phyloP scores from a whole-genome alignment of 1,284 basidiomycete species.

The Golubevia sp. region DNA sequence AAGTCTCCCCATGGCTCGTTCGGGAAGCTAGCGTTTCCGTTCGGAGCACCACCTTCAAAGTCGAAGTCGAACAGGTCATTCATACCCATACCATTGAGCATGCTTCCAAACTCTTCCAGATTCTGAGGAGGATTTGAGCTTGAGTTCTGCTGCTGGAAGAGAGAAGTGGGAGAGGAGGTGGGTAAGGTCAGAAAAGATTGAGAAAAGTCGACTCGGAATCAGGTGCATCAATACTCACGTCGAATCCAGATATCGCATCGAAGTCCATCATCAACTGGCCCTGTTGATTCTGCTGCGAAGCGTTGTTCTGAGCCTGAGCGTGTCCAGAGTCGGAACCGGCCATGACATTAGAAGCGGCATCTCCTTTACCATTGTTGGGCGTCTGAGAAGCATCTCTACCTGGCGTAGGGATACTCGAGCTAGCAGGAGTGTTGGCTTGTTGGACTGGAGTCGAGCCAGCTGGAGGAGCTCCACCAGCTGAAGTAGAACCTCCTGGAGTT shows the following conservation, averaged over 20 bases:
- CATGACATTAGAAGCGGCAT: too few relatives aligned
- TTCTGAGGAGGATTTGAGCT: slow-evolving; percentile 7
- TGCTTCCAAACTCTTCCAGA: slow-evolving; percentile 39
- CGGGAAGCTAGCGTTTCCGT: too few relatives aligned
- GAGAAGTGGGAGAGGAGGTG: too few relatives aligned
- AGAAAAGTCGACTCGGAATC: slow-evolving; percentile 1
- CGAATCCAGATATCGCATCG: slow-evolving; percentile 12
- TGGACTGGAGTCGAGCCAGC: slow-evolving; percentile 26
- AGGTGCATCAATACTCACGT: slow-evolving; percentile 12
- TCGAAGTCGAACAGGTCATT: slow-evolving; percentile 56
- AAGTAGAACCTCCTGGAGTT: slow-evolving; percentile 13
- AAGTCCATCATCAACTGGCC: slow-evolving; percentile 16
- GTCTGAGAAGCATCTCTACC: slow-evolving; percentile 17
- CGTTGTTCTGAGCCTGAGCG: slow-evolving; percentile 12
- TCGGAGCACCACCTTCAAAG: slow-evolving; percentile 12
- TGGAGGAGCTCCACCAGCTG: slow-evolving; percentile 16
- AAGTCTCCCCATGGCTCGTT: too few relatives aligned
- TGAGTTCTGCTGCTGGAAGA: not conserved
- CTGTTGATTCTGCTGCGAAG: slow-evolving; percentile 19
- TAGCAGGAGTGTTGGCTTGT: slow-evolving; percentile 28
- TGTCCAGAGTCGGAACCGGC: not conserved
- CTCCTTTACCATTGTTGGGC: too few relatives aligned
- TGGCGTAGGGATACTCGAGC: slow-evolving; percentile 27
- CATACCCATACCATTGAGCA: slow-evolving; percentile 49
- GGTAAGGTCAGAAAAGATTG: slow-evolving; percentile 6